These are phyloP conservation scores for Mycena alexandri DNA, from an alignment of 768 basidiomycete genomes.

Conservation along the genomic window DNA sequence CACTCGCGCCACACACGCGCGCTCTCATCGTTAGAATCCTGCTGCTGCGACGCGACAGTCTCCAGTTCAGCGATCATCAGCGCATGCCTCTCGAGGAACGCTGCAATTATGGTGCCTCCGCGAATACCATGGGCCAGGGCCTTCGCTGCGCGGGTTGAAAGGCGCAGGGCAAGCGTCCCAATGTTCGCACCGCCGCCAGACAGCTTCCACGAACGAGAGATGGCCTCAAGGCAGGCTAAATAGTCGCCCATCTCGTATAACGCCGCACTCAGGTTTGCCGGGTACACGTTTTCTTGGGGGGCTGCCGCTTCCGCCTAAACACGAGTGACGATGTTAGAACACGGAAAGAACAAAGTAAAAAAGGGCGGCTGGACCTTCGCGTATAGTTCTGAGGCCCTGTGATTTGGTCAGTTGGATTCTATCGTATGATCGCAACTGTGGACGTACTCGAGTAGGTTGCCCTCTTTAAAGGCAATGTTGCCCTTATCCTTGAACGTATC, in stretches of 20 bases:
- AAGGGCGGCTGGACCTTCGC: conserved; percentile 21
- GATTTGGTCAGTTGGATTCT: neutral
- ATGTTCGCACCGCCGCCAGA: conserved; percentile 13
- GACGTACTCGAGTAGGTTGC: conserved; percentile 40
- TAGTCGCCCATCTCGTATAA: conserved; percentile 47
- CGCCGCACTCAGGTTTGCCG: conserved; percentile 47
- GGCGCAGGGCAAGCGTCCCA: conserved; percentile 33
- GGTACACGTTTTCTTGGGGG: conserved; percentile 39
- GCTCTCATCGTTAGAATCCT: conserved; percentile 8
- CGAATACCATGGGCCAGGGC: conserved; percentile 41
- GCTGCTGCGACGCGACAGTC: conserved; percentile 17
- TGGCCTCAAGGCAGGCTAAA: conserved; percentile 35
- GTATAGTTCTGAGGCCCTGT: conserved; percentile 35
- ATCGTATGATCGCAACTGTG: neutral
- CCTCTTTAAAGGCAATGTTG: conserved; percentile 44
- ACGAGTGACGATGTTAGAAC: neutral
- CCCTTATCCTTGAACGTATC: conserved; percentile 42
- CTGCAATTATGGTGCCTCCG: conserved; percentile 28
- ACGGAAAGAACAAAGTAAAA: neutral
- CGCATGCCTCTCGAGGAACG: neutral
- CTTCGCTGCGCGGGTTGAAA: conserved; percentile 42
- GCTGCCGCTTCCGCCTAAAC: conserved; percentile 41
- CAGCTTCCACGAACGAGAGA: conserved; percentile 38
- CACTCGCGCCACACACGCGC: conserved; percentile 36
- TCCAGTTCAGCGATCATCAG: conserved; percentile 29